A percentile compares a stretch with the other conserved stretches of the same genome.
These are phyloP conservation scores for Trichoderma breve DNA, from an alignment of 2,329 filamentous ascomycete species.

Conservation along the genomic window DNA sequence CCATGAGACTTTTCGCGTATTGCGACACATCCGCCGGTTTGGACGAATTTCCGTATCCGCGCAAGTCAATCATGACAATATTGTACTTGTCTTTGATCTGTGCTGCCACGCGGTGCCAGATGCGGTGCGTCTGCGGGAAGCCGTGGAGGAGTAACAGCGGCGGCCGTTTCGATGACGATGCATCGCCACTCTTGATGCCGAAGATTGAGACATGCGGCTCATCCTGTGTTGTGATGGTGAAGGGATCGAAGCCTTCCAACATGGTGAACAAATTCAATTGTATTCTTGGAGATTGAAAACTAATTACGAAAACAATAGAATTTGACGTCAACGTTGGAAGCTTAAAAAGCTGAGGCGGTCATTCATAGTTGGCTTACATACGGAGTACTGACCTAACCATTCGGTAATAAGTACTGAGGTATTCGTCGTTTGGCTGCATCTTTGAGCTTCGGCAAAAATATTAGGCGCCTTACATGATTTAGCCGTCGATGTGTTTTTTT, in stretches of 20 bases:
- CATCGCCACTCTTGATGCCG: slow-evolving; percentile 1
- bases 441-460: neutral
- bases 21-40: slow-evolving; percentile 38
- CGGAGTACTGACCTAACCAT: neutral
- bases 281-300: neutral
- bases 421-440: neutral
- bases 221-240: neutral
- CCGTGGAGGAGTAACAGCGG: slow-evolving; percentile 51
- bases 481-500: neutral
- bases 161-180: slow-evolving; percentile 30
- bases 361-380: neutral
- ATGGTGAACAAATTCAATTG: neutral
- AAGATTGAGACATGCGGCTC: slow-evolving; percentile 2
- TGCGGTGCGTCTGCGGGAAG: slow-evolving; percentile 52
- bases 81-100: slow-evolving; percentile 40
- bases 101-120: slow-evolving; percentile 49
- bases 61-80: slow-evolving; percentile 47
- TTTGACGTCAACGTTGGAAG: neutral
- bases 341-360: neutral
- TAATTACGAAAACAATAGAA: neutral
- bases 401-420: neutral
- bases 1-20: slow-evolving; percentile 51
- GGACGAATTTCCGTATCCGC: slow-evolving; percentile 51
- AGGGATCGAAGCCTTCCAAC: neutral
- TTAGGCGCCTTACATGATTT: neutral